A percentile compares a stretch with the other conserved stretches of the same genome.
Conservation (phyloP, 225 moss, liverwort and hornwort genomes). For the Straminergon stramineum region DNA sequence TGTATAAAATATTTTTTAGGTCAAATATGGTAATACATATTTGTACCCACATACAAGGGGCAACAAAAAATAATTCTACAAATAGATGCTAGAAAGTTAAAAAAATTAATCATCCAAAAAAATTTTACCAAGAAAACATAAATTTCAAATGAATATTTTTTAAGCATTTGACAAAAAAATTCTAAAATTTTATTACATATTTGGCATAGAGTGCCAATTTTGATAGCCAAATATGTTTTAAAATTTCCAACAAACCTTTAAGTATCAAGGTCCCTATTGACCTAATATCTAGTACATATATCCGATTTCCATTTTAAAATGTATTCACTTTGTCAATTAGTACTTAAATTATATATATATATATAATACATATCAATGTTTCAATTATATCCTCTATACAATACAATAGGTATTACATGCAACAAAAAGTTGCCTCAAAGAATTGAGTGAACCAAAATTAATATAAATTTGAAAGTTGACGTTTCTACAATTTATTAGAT, state of each 20-base stretch:
- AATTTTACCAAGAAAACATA: neutral
- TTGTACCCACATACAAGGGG: fast-evolving
- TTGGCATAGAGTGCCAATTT: fast-evolving
- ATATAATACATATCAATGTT: neutral
- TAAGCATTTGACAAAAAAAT: no score
- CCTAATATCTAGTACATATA: neutral
- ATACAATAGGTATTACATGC: neutral
- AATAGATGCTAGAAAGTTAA: no score
- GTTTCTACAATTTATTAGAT: neutral
- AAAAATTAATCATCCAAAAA: neutral
- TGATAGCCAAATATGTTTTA: neutral
- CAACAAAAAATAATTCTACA: neutral
- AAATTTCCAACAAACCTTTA: neutral
- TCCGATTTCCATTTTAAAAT: no score
- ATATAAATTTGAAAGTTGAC: fast-evolving
- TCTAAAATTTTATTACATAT: no score
- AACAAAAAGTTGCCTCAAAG: neutral
- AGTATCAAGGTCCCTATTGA: no score
- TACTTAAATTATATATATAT: neutral
- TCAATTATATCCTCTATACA: neutral
- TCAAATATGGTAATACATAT: fast-evolving
- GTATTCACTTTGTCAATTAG: neutral
- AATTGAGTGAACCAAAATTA: neutral
- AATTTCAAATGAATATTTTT: neutral
- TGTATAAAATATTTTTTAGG: neutral